Percentiles rank a stretch among this genome's conserved stretches.
Evolutionary conservation across 139 green algal species (phyloP).

Genomic region (Closterium sp.): DNA sequence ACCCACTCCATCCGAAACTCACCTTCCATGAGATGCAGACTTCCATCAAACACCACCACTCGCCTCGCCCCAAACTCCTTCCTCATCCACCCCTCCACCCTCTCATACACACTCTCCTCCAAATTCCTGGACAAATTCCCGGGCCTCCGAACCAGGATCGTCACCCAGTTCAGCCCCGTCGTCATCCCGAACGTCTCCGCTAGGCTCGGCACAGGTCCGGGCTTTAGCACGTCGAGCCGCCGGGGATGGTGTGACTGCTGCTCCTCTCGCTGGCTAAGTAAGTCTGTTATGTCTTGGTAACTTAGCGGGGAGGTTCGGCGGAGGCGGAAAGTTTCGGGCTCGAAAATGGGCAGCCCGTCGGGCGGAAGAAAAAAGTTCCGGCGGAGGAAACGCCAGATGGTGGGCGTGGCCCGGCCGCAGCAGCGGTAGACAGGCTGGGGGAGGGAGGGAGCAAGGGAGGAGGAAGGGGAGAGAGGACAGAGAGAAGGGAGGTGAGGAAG

Average conservation of each 20-base stretch:
- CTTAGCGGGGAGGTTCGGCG: background rate
- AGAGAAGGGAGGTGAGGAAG: background rate
- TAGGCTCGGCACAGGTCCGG: background rate
- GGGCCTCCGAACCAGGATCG: background rate
- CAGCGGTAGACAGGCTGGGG: background rate
- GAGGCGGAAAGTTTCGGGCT: background rate
- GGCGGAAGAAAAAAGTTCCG: background rate
- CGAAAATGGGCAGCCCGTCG: background rate
- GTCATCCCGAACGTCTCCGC: background rate
- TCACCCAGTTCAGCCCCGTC: slow-evolving; percentile 1
- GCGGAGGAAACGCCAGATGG: background rate
- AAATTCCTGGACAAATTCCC: background rate
- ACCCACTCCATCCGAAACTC: background rate
- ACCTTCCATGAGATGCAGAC: background rate
- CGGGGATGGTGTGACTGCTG: background rate
- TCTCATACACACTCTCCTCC: background rate
- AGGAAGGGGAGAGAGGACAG: background rate
- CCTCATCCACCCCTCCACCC: background rate
- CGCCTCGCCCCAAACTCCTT: background rate
- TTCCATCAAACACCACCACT: background rate
- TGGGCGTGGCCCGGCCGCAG: background rate
- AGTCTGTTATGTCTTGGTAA: background rate
- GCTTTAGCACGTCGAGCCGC: background rate
- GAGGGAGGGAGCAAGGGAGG: too few species aligned
- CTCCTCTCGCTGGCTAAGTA: background rate